Evolutionary conservation across 345 rosid species (phyloP), one percentile per base, ranked within the genome.

Genomic region (Ceriops zippeliana): DNA sequence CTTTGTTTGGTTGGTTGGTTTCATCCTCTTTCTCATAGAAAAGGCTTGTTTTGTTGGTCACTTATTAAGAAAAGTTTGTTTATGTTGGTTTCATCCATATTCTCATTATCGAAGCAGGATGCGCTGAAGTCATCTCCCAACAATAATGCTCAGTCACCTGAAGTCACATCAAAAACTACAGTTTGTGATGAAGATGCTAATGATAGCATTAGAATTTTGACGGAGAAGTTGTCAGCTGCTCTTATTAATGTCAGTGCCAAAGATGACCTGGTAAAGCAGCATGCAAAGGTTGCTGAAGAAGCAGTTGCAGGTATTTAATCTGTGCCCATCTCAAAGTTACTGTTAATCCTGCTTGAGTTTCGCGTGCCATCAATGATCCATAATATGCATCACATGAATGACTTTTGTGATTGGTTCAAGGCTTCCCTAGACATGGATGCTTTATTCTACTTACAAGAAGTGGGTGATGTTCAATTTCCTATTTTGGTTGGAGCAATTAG

Each of bases 271-370:
- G 92, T 89, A 63, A 89, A 89, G 73, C 98, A 93, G 71, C 97
- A 93, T 70, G 85, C 83, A 42, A 93, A 89, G 86, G 97, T 93
- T 68, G 97, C 98, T 0, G 98, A 93, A 82, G 98, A 93, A 86
- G 98, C 98, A 63, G 90, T 93, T 54, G 89, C 95, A 68, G 98
- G 97, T 93, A 85, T 63, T 22, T n/a, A n/a, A 27, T 62, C 37
- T 34, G 53, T 61, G 31, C 59, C 22, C 4, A 21, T 51, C 17
- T 31, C 17, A 22, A 3, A 52, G 21, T 52, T 15, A 30, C 57
- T 62, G 49, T 42, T 42, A 42, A 42, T 42, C 5, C 49, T 42
- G 17, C 4, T 42, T 42, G 49, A 42, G 49, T 42, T 42, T 42
- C 2, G 0, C 5, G 0, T 42, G 49, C 19, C 19, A 11, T 42